Base-by-base conservation (phyloP, 1,284 basidiomycete species). In the Cryptococcus sp. region DNA sequence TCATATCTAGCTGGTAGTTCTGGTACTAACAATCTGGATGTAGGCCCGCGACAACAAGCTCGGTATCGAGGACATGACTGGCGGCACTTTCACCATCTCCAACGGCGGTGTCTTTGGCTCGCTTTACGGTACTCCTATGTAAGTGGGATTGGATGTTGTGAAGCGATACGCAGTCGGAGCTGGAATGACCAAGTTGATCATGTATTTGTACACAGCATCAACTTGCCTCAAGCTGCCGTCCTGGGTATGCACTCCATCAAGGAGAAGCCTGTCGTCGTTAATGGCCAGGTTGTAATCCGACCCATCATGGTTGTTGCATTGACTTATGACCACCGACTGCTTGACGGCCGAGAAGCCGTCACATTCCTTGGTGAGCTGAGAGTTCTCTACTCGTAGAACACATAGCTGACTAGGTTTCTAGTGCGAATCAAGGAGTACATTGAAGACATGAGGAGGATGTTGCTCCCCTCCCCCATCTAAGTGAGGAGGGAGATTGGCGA, bases 71-170 rank as follows among this genome's bases (percentile, higher is more conserved):
- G 93, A 95, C 77, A 94, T 95, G 95, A 84, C 91, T 46, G 96
- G 95, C 56, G 94, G 95, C 53, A 89, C 91, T 22, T 98, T 99
- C 84, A 99, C 95, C 71, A 98, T 99, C 80, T 98, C 95, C 55
- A 99, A 99, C 78, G 96, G 96, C 51, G 96, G 95, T 72, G 95
- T 99, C 75, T 99, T 99, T 73, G 95, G 95, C 56, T 96, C 93
- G 54, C 83, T 98, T 50, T 97, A 89, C 76, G 95, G 95, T 53
- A 99, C 95, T 40, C 95, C 95, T 52, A 94, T 93, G 73, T 74
- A 51, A 69, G 73, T 60, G 15, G 3, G 25, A 0, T 11, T 25
- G 7, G 7, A 35, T 13, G 31, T 5, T 35, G 31, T 45, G 25
- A 39, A 22, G 23, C 23, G 13, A 31, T 17, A 13, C 2, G 41